Evolutionary conservation across 2,329 filamentous ascomycete species (phyloP).

Genomic region (Botryotinia globosa): DNA sequence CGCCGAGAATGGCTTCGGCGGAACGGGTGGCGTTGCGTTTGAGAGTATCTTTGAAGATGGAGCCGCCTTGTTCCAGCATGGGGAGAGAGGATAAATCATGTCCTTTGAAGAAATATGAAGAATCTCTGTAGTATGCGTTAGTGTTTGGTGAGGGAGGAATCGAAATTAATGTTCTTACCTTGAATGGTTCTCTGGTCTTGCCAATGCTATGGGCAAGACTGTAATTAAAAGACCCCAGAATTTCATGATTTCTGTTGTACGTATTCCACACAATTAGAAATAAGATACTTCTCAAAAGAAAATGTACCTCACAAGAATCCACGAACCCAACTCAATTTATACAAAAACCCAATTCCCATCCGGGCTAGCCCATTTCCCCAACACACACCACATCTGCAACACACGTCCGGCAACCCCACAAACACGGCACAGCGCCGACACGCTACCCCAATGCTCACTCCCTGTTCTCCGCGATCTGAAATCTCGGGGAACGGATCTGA

Average conservation of each 20-base stretch:
- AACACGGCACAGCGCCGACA: neutral
- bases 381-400: neutral
- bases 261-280: neutral
- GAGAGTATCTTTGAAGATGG: conserved; percentile 40
- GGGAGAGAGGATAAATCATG: conserved; percentile 42
- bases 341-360: neutral
- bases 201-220: conserved; percentile 14
- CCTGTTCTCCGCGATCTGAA: neutral
- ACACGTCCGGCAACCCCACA: neutral
- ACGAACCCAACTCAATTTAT: neutral
- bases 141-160: neutral
- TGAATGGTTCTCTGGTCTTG: conserved; percentile 6
- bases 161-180: neutral
- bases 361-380: neutral
- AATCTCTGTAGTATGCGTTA: neutral
- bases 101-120: conserved; percentile 40
- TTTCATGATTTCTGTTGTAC: neutral
- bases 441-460: neutral
- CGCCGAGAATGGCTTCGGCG: conserved; percentile 61
- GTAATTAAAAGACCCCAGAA: conserved; percentile 4
- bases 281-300: neutral
- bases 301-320: neutral
- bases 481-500: neutral
- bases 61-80: conserved; percentile 40
- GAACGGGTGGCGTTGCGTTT: conserved; percentile 42